Percentiles rank a stretch among this genome's conserved stretches.
Conservation (phyloP, 208 protist genomes). For the Entamoeba nuttalli region DNA sequence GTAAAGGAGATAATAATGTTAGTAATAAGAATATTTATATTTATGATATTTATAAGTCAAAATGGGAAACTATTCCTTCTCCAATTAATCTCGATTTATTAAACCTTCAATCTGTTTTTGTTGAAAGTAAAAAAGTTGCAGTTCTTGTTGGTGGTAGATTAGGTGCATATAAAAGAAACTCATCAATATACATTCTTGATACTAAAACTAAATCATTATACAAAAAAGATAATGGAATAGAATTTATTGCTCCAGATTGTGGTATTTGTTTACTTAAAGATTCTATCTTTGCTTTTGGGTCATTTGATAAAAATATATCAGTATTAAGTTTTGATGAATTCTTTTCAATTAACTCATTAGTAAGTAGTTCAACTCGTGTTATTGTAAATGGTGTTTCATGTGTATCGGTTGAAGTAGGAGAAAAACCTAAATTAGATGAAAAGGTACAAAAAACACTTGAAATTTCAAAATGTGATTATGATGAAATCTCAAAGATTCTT, state of each 20-base stretch:
- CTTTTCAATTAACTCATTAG: background rate
- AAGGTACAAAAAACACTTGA: background rate
- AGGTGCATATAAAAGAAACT: background rate
- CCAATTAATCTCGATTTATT: background rate
- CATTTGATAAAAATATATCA: background rate
- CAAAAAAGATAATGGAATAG: background rate
- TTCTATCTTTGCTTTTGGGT: background rate
- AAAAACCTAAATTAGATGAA: background rate
- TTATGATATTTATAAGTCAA: background rate
- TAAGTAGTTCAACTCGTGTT: background rate
- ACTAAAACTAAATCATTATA: background rate
- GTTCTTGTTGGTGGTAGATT: background rate
- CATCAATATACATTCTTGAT: background rate
- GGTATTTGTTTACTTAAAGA: background rate
- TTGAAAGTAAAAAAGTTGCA: background rate
- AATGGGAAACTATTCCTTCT: background rate
- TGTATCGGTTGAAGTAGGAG: background rate
- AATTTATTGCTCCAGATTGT: background rate
- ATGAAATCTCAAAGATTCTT: background rate
- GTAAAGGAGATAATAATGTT: background rate
- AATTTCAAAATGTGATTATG: background rate
- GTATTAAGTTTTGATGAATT: background rate
- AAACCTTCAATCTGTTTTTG: background rate
- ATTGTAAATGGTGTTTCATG: background rate
- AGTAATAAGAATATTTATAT: background rate